Base-by-base conservation (phyloP, 176 grass and related monocot genomes). In the Elaeis guineensis region DNA sequence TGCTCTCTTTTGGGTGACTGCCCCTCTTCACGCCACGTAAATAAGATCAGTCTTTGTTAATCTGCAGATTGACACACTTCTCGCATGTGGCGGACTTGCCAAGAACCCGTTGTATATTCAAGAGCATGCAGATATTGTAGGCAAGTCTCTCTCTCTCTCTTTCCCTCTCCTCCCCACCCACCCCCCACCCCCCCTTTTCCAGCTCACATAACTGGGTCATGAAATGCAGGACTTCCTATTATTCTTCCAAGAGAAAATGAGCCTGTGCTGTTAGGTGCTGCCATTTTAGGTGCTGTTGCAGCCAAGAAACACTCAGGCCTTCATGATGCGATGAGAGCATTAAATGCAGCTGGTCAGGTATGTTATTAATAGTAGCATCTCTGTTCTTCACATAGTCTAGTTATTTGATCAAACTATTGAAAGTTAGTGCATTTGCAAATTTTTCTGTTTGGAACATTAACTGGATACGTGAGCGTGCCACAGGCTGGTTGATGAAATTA, bases 201-300 rank as follows among this genome's bases (percentile, higher is more conserved):
- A 22, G 39, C 16, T 48, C 30, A 50, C 30, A 66, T 21, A 8
- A 64, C n/a, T 73, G 32, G 44, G 12, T 63, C 23, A 25, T 17
- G 24, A 56, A 65, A 50, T 69, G 51, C 84, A 97, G 92, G 78
- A 59, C 88, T 75, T 51, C 66, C 66, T 20, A 91, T 91, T 76
- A 76, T 91, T 83, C 87, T 97, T 77, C 93, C 93, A 65, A 89
- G 81, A 68, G 84, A 92, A 73, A 97, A 80, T 0, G 81, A 91
- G 54, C 85, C 87, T 8, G 92, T 97, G 84, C 93, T 97, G 72
- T 72, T 97, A 67, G 93, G 93, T 9, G 84, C 87, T 73, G 81
- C 87, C 66, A 76, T 97, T 51, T 78, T 97, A 57, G 93, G 93
- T 73, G 81, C 87, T 72, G 87, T 97, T 64, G 93, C 93, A 65